Conservation (phyloP, 768 basidiomycete species). For the Boletus vermiculosoides region DNA sequence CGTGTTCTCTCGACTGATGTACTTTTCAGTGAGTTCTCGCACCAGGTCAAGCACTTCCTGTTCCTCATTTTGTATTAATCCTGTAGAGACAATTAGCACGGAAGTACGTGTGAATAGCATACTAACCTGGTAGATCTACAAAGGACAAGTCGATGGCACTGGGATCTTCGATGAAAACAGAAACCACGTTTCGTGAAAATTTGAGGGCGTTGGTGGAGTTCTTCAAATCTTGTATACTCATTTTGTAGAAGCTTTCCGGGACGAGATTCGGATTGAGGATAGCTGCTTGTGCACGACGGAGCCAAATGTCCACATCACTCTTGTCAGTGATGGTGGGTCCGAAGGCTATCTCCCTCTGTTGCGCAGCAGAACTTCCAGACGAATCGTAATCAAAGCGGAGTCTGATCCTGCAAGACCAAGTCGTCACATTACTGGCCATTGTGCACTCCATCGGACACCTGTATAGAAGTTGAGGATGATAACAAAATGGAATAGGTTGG, state of each 20-base stretch:
- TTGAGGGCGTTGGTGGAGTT: slow-evolving; percentile 20
- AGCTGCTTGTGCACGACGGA: slow-evolving; percentile 48
- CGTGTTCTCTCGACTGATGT: slow-evolving; percentile 50
- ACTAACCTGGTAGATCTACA: slow-evolving; percentile 52
- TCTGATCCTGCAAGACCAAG: slow-evolving; percentile 47
- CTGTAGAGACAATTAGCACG: slow-evolving; percentile 29
- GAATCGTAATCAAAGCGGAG: slow-evolving; percentile 37
- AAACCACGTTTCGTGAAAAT: slow-evolving; percentile 54
- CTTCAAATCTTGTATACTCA: slow-evolving; percentile 26
- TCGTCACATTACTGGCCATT: slow-evolving; percentile 38
- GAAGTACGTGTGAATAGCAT: not conserved
- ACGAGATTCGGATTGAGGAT: slow-evolving; percentile 35
- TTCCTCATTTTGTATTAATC: slow-evolving; percentile 58
- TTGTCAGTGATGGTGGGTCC: slow-evolving; percentile 33
- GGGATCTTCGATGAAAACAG: slow-evolving; percentile 46
- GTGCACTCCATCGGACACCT: slow-evolving; percentile 57
- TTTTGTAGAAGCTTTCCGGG: slow-evolving; percentile 23
- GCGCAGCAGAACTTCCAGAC: slow-evolving; percentile 21
- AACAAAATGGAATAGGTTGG: not conserved
- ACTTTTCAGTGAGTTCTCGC: slow-evolving; percentile 43
- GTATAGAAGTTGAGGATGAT: not conserved
- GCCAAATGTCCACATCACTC: slow-evolving; percentile 38
- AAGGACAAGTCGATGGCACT: slow-evolving; percentile 48
- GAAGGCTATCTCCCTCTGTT: slow-evolving; percentile 20
- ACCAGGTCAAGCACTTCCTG: slow-evolving; percentile 45